Percentiles rank a stretch among this genome's conserved stretches.
Conservation (phyloP, 176 grass and related monocot genomes). For the Neostapfia colusana region DNA sequence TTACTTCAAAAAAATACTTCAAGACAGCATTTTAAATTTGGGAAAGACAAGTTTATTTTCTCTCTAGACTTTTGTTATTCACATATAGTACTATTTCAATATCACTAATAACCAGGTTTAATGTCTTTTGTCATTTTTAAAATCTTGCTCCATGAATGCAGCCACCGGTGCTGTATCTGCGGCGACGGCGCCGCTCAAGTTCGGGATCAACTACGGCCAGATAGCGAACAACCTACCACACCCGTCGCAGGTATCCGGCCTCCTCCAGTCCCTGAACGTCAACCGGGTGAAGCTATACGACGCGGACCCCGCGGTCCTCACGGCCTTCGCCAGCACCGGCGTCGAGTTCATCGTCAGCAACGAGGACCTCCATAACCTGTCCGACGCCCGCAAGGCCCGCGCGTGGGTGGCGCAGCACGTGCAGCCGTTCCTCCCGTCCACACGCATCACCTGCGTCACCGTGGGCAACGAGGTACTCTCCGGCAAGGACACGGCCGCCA, state of each 20-base stretch:
- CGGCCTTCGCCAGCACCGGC: slow-evolving; percentile 59
- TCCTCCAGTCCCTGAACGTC: slow-evolving; percentile 60
- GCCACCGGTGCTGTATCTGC: slow-evolving; percentile 20
- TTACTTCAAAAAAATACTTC: too few species aligned
- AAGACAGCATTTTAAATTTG: too few species aligned
- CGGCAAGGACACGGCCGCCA: slow-evolving; percentile 36
- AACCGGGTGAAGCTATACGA: slow-evolving; percentile 80
- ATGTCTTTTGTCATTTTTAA: neutral
- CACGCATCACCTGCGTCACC: slow-evolving; percentile 60
- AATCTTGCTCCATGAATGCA: neutral
- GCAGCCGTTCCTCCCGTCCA: slow-evolving; percentile 66
- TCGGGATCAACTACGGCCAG: slow-evolving; percentile 89
- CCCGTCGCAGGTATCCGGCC: slow-evolving; percentile 53
- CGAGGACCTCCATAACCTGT: slow-evolving; percentile 52
- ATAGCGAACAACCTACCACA: slow-evolving; percentile 66
- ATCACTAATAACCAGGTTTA: neutral
- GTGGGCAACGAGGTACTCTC: slow-evolving; percentile 85
- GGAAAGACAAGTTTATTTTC: neutral
- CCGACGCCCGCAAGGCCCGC: slow-evolving; percentile 36
- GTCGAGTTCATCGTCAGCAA: slow-evolving; percentile 74
- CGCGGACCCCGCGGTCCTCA: slow-evolving; percentile 56
- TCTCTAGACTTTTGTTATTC: neutral
- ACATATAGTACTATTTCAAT: neutral
- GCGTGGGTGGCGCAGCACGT: slow-evolving; percentile 63
- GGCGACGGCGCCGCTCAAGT: slow-evolving; percentile 34